A percentile compares a stretch with the other conserved stretches of the same genome.
Conservation (phyloP, 768 basidiomycete species). For the Kwoniella botswanensis region DNA sequence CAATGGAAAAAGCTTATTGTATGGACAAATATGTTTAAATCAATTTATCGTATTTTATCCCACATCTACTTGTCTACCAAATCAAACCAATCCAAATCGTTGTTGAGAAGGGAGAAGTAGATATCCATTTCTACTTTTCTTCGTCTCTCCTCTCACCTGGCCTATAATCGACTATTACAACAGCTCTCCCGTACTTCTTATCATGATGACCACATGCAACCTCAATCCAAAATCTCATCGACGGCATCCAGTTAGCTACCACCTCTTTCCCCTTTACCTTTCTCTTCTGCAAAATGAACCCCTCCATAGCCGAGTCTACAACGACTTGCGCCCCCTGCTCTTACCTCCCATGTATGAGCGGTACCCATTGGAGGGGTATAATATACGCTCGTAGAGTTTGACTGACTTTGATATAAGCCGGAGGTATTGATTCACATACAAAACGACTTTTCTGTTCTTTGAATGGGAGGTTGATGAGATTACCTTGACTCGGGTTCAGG, state of each 20-base stretch:
- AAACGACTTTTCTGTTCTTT: constrained; percentile 27
- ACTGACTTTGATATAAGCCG: constrained; percentile 54
- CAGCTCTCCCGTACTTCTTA: too few relatives aligned
- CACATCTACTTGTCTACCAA: neutral
- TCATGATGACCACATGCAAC: too few relatives aligned
- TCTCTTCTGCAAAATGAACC: constrained; percentile 6
- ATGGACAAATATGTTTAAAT: neutral
- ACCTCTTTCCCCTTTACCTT: neutral
- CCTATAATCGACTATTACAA: too few relatives aligned
- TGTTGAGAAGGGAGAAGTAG: too few relatives aligned
- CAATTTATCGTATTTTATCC: constrained; percentile 6
- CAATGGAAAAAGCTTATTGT: neutral
- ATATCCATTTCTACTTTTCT: neutral
- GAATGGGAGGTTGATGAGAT: constrained; percentile 31
- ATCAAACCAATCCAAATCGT: neutral
- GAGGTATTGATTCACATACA: constrained; percentile 24
- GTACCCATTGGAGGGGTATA: constrained; percentile 42
- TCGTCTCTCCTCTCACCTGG: neutral
- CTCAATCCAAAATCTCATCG: too few relatives aligned
- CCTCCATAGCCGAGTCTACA: constrained; percentile 22
- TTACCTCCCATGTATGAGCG: constrained; percentile 30
- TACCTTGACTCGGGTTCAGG: constrained; percentile 51
- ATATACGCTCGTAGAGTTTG: constrained; percentile 3
- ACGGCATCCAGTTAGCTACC: neutral
- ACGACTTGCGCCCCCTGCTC: constrained; percentile 36